Base-by-base conservation (phyloP, 2,329 filamentous ascomycete genomes). In the Blumeriella jaapii region DNA sequence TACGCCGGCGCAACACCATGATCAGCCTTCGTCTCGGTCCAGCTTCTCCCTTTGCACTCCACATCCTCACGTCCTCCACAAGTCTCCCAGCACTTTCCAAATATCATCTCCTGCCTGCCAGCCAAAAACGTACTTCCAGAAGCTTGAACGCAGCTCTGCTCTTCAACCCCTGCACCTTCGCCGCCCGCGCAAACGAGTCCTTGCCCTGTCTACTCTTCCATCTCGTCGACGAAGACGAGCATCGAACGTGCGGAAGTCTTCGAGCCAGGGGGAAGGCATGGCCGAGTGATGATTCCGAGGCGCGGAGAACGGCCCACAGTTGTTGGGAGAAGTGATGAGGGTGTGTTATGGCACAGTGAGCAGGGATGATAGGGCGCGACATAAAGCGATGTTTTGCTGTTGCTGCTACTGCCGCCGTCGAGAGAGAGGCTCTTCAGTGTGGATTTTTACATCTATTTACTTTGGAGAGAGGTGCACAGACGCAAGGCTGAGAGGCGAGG, bases 81-180 rank as follows among this genome's bases (percentile, higher is more conserved):
- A n/a, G n/a, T n/a, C n/a, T n/a, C n/a, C n/a, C n/a, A n/a, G n/a
- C n/a, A n/a, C n/a, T n/a, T n/a, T n/a, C n/a, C n/a, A n/a, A n/a
- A n/a, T n/a, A n/a, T n/a, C n/a, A n/a, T n/a, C n/a, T n/a, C n/a
- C n/a, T n/a, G n/a, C n/a, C n/a, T n/a, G n/a, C n/a, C n/a, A n/a
- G n/a, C n/a, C n/a, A n/a, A n/a, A n/a, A n/a, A 25, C 32, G 19
- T 55, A 85, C 85, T 67, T 95, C 82, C 12, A 95, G 61, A 7
- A 98, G 65, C 59, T 98, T 98, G 59, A 91, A 95, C 0, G 87
- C 91, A 16, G 91, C 91, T 43, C 91, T 75, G 51, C 85, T 93
- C 60, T 89, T 95, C 39, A 95, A 62, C 0, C 79, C 79, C 47
- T 82, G 70, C 2, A 93, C 75, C 52, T 76, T 81, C 29, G 91